phyloP scores from a whole-genome alignment of 306 rosid genomes.

The Dicorynia guianensis region DNA sequence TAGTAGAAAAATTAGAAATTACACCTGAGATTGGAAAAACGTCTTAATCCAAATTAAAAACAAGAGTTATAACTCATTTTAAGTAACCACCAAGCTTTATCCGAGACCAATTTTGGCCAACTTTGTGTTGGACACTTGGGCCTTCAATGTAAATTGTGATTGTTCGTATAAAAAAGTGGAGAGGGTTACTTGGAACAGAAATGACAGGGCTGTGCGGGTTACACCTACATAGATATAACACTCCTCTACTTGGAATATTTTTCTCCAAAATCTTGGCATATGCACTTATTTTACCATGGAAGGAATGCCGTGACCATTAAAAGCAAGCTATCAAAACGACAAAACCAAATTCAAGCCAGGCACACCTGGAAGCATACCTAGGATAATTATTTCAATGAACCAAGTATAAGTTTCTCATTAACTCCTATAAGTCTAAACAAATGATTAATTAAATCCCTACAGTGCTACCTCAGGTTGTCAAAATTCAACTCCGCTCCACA shows the following conservation, averaged over 20 bases:
- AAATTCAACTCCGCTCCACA: constrained; percentile 89
- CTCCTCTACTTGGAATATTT: too few species aligned
- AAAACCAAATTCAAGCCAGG: constrained; percentile 1
- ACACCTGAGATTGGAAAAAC: too few species aligned
- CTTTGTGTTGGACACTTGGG: neutral
- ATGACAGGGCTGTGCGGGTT: too few species aligned
- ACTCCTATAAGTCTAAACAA: constrained; percentile 56
- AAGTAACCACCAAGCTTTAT: neutral
- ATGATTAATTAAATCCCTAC: constrained; percentile 69
- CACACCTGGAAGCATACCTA: constrained; percentile 29
- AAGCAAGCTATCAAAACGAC: constrained; percentile 34
- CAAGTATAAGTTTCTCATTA: constrained; percentile 50
- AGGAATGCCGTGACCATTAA: constrained; percentile 12
- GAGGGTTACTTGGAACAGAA: too few species aligned
- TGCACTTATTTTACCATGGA: neutral
- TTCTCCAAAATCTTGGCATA: neutral
- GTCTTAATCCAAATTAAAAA: neutral
- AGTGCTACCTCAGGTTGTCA: constrained; percentile 65
- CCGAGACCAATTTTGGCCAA: neutral
- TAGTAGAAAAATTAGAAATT: too few species aligned
- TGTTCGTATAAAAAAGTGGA: neutral
- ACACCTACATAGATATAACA: too few species aligned
- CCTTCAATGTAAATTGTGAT: neutral
- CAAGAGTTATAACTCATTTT: neutral
- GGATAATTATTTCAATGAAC: constrained; percentile 49